Conservation (phyloP, 2,329 filamentous ascomycete genomes). For the Nakataea oryzae region DNA sequence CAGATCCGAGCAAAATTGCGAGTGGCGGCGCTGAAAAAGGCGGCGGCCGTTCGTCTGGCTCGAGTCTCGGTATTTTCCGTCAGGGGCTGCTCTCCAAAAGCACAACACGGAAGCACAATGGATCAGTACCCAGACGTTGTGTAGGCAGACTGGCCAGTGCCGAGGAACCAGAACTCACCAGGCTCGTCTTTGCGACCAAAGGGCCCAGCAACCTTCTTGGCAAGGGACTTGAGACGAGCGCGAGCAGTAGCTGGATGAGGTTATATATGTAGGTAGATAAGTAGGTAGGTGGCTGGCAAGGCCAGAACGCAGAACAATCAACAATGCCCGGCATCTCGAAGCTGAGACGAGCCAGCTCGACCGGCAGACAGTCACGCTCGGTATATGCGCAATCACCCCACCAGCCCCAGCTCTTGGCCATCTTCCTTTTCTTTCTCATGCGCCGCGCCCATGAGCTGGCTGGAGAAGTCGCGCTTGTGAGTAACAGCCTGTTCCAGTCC, state of each 20-base stretch:
- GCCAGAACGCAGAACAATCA: too few species aligned
- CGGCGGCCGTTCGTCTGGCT: background rate
- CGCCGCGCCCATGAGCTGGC: too few species aligned
- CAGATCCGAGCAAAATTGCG: background rate
- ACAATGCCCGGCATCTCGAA: too few species aligned
- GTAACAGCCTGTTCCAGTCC: too few species aligned
- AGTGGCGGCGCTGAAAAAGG: background rate
- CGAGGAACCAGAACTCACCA: too few species aligned
- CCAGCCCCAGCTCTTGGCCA: background rate
- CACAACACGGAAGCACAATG: too few species aligned
- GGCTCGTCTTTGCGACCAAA: too few species aligned
- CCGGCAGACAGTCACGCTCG: background rate
- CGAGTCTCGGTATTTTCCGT: background rate
- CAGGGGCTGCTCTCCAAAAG: background rate
- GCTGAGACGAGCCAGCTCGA: background rate
- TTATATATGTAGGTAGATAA: too few species aligned
- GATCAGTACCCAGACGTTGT: too few species aligned
- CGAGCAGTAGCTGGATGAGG: background rate
- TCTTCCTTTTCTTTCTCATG: background rate
- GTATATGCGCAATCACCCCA: background rate
- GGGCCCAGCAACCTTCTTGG: background rate
- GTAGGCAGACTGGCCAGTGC: background rate
- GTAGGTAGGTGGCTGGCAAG: too few species aligned
- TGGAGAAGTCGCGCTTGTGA: background rate
- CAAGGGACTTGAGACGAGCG: background rate